These are phyloP conservation scores for Yarrowia sp. DNA, from an alignment of 805 yeast species.

Conservation along the genomic window DNA sequence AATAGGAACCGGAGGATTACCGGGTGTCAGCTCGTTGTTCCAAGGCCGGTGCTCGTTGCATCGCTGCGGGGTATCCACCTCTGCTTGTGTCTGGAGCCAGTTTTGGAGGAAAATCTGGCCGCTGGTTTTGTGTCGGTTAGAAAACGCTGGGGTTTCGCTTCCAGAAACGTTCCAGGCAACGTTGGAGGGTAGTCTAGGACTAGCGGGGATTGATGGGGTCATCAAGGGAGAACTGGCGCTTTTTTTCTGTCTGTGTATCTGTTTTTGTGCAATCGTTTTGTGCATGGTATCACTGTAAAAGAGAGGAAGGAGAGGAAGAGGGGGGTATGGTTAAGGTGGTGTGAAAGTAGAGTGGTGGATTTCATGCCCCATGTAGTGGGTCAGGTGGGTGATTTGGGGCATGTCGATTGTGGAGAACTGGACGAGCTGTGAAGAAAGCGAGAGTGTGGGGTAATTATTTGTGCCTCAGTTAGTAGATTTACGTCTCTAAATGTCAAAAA, in stretches of 20 bases:
- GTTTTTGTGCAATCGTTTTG: neutral
- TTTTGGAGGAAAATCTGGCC: slow-evolving; percentile 34
- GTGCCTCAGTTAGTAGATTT: neutral
- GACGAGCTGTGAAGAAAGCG: neutral
- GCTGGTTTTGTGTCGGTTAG: slow-evolving; percentile 14
- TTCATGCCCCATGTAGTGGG: no score
- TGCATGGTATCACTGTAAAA: neutral
- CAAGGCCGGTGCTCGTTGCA: slow-evolving; percentile 27
- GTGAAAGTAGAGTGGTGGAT: no score
- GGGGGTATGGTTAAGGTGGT: no score
- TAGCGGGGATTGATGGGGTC: neutral
- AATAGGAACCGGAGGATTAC: slow-evolving; percentile 21
- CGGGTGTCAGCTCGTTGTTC: slow-evolving; percentile 25
- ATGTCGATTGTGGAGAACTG: neutral
- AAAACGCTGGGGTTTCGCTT: neutral
- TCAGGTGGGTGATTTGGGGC: no score
- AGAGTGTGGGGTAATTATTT: no score
- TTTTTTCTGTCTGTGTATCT: neutral
- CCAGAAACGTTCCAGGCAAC: slow-evolving; percentile 5
- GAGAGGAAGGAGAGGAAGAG: neutral
- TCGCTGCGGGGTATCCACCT: slow-evolving; percentile 27
- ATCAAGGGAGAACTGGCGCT: neutral
- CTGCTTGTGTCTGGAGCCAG: slow-evolving; percentile 33
- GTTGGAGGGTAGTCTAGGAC: neutral
- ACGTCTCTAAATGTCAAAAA: no score